These are phyloP conservation scores for Aspergillus fumigatus DNA, from an alignment of 2,329 filamentous ascomycete species.

Conservation along the genomic window DNA sequence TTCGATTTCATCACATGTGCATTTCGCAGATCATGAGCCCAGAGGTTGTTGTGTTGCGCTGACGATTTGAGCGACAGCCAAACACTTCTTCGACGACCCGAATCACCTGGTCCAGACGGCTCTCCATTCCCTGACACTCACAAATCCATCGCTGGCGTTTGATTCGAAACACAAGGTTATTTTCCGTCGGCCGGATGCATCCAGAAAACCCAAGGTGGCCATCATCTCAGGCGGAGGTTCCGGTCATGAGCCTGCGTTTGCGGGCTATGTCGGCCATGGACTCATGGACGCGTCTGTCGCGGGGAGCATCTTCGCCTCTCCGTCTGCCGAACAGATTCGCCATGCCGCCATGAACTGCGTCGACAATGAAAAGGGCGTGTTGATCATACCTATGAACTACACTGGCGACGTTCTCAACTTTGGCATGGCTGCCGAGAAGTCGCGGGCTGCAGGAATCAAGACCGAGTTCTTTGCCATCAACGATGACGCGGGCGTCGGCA, in stretches of 20 bases:
- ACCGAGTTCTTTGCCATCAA: slow-evolving; percentile 89
- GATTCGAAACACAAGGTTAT: slow-evolving; percentile 78
- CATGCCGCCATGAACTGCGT: slow-evolving; percentile 70
- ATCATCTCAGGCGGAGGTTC: slow-evolving; percentile 84
- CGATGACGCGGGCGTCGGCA: slow-evolving; percentile 86
- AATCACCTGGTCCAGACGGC: slow-evolving; percentile 72
- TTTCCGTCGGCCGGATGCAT: slow-evolving; percentile 61
- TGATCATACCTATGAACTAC: slow-evolving; percentile 96
- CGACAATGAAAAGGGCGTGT: slow-evolving; percentile 65
- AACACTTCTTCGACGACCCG: slow-evolving; percentile 88
- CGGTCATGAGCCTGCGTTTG: slow-evolving; percentile 86
- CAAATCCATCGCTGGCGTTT: slow-evolving; percentile 77
- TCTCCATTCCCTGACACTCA: slow-evolving; percentile 70
- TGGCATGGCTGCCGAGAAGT: slow-evolving; percentile 89
- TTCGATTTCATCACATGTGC: slow-evolving; percentile 7
- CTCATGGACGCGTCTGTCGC: slow-evolving; percentile 77
- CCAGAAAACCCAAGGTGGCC: slow-evolving; percentile 61
- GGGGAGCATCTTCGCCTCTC: slow-evolving; percentile 81
- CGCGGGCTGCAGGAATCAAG: slow-evolving; percentile 68
- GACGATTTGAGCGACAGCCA: slow-evolving; percentile 39
- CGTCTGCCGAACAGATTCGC: slow-evolving; percentile 76
- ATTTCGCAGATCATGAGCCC: slow-evolving; percentile 4
- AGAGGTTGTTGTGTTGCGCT: slow-evolving; percentile 9
- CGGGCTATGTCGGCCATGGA: slow-evolving; percentile 76
- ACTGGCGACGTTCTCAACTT: slow-evolving; percentile 89